These are phyloP conservation scores for Panicum hallii DNA, from an alignment of 202 grass and related monocot genomes.

Conservation along the genomic window DNA sequence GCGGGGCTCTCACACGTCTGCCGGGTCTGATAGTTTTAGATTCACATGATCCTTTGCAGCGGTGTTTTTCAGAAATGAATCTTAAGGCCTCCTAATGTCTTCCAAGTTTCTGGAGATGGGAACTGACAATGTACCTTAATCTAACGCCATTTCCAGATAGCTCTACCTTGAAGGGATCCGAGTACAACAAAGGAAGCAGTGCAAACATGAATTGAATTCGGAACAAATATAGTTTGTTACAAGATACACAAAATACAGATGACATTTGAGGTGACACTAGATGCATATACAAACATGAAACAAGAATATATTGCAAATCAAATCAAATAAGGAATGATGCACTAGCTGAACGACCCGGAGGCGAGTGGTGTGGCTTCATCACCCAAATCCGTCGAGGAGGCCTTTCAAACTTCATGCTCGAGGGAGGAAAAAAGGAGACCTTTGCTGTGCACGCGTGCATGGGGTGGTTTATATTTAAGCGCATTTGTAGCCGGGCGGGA, in stretches of 20 bases:
- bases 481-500: constrained; percentile 81
- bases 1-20: neutral
- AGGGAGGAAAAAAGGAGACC: neutral
- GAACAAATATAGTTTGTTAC: constrained; percentile 30
- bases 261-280: neutral
- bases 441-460: constrained; percentile 1
- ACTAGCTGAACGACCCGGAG: constrained; percentile 37
- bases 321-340: constrained; percentile 17
- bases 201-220: constrained; percentile 8
- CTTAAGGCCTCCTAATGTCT: neutral
- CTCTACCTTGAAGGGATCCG: neutral
- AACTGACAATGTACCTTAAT: neutral
- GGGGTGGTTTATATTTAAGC: constrained; percentile 24
- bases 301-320: constrained; percentile 38
- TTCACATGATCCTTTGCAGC: neutral
- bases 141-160: neutral
- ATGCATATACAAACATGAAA: constrained; percentile 51
- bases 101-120: neutral
- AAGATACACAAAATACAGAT: constrained; percentile 30
- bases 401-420: neutral
- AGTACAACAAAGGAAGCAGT: neutral
- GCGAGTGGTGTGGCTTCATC: constrained; percentile 50
- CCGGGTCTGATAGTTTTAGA: neutral
- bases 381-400: constrained; percentile 13
- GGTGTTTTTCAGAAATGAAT: neutral